A percentile compares a stretch with the other conserved stretches of the same genome.
These are phyloP conservation scores for Mucor saturninus DNA, from an alignment of 371 early-diverging fungal genomes.

Conservation along the genomic window DNA sequence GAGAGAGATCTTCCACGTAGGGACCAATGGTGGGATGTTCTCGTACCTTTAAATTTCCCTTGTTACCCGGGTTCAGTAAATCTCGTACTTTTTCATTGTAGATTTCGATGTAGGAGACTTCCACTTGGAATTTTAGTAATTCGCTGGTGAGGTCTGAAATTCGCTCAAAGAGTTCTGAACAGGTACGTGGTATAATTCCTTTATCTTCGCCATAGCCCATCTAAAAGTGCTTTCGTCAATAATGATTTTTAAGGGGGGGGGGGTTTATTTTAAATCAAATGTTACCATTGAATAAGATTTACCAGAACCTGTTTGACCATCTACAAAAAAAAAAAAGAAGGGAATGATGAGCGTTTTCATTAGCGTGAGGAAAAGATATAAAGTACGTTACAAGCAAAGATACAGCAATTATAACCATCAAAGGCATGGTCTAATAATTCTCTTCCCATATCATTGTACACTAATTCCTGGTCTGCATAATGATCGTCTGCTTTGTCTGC, in stretches of 20 bases:
- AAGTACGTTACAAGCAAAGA: slow-evolving; percentile 73
- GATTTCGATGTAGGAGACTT: slow-evolving; percentile 85
- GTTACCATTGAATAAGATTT: slow-evolving; percentile 79
- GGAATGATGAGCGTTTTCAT: neutral
- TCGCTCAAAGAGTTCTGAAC: slow-evolving; percentile 76
- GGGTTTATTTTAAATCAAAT: slow-evolving; percentile 21
- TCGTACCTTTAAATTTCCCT: slow-evolving; percentile 77
- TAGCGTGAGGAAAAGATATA: neutral
- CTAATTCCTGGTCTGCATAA: slow-evolving; percentile 74
- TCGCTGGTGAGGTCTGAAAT: slow-evolving; percentile 49
- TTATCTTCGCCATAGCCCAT: slow-evolving; percentile 73
- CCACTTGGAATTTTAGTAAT: slow-evolving; percentile 66
- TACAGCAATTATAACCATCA: slow-evolving; percentile 84
- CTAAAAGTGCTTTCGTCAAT: slow-evolving; percentile 13
- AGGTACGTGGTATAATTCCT: slow-evolving; percentile 84
- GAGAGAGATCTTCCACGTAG: slow-evolving; percentile 88
- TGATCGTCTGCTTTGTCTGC: slow-evolving; percentile 60
- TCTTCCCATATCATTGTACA: slow-evolving; percentile 80
- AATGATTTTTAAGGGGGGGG: neutral
- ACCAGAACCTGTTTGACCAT: slow-evolving; percentile 86
- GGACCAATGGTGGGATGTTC: slow-evolving; percentile 89
- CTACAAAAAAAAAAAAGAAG: slow-evolving; percentile 28
- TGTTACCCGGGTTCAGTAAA: slow-evolving; percentile 78
- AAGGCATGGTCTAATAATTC: slow-evolving; percentile 85
- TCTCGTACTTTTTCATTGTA: slow-evolving; percentile 90